Evolutionary conservation across 345 rosid species (phyloP), one percentile per base, ranked within the genome.

Genomic region (Turritis glabra): DNA sequence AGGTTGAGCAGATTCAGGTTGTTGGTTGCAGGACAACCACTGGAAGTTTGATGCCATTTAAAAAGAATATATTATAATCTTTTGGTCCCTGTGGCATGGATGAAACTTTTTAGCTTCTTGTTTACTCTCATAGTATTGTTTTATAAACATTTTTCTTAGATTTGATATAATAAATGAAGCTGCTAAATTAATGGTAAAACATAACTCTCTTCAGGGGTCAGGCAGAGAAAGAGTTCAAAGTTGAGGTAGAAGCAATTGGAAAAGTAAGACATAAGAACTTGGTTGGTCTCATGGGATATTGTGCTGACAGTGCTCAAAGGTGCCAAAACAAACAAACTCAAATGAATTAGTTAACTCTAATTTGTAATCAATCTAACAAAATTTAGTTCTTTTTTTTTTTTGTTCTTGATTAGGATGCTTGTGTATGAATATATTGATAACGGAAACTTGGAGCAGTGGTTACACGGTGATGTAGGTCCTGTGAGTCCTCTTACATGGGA

Each of bases 391-490:
- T 40, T 14, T 27, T 5, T 27, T 22, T 47, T 6, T 53, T 25
- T 65, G 33, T 25, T 65, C 64, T 57, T 23, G 8, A 64, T 60
- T 80, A 94, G 98, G 95, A 88, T 91, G 96, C 96, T 94, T 67
- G 89, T 94, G 43, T 94, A 94, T 60, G 97, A 94, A 80, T 94
- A 88, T 47, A 82, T 94, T 17, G 89, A 91, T 66, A 94, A 94
- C 74, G 97, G 96, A 40, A 94, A 91, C 82, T 81, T 94, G 87
- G 98, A 94, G 88, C 97, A 91, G 66, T 91, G 98, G 98, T 62
- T 94, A 67, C 98, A 94, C 21, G 97, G 98, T 64, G 97, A 89
- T 61, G 93, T 91, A 11, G 98, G 96, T 37, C 86, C 95, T 1
- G 80, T 83, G 25, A 89, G 97, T 79, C 98, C 97, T 33, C 81